A percentile compares a stretch with the other conserved stretches of the same genome.
phyloP scores from a whole-genome alignment of 139 green algal genomes.

The Marvania coccoides region DNA sequence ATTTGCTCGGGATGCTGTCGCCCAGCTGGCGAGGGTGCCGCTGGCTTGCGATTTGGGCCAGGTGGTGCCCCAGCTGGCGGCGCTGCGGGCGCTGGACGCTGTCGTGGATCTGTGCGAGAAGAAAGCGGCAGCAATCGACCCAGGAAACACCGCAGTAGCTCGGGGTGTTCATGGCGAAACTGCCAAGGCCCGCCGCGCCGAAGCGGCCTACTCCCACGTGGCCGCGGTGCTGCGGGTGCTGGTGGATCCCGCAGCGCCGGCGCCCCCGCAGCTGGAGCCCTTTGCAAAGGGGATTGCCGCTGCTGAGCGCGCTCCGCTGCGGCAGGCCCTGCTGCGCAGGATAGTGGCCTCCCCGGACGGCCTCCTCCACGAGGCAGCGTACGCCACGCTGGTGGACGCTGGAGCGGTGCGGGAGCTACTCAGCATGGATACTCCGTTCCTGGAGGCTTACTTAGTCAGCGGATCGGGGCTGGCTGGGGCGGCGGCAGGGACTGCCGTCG shows the following conservation, averaged over 20 bases:
- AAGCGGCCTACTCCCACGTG: slow-evolving; percentile 48
- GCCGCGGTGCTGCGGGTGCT: slow-evolving; percentile 38
- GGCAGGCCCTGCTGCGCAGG: slow-evolving; percentile 9
- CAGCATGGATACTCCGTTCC: slow-evolving; percentile 21
- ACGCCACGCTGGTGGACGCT: slow-evolving; percentile 42
- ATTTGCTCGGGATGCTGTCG: slow-evolving; percentile 44
- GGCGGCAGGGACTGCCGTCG: not conserved
- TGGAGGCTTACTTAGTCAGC: slow-evolving; percentile 53
- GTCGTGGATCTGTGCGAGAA: slow-evolving; percentile 32
- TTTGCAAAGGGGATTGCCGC: slow-evolving; percentile 21
- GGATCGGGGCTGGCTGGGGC: slow-evolving; percentile 31
- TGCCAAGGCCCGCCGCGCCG: slow-evolving; percentile 6
- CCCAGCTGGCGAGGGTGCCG: slow-evolving; percentile 47
- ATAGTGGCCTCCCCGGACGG: slow-evolving; percentile 26
- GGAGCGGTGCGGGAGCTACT: slow-evolving; percentile 29
- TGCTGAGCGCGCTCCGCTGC: slow-evolving; percentile 15
- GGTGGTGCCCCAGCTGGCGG: slow-evolving; percentile 57
- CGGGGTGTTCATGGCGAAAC: slow-evolving; percentile 32
- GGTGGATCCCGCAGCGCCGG: not conserved
- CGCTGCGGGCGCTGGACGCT: slow-evolving; percentile 47
- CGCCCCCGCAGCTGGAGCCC: slow-evolving; percentile 16
- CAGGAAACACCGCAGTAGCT: slow-evolving; percentile 32
- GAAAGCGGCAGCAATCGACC: slow-evolving; percentile 61
- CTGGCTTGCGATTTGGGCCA: slow-evolving; percentile 45
- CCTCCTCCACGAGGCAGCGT: slow-evolving; percentile 48